Evolutionary conservation across 345 rosid genomes (phyloP), one percentile per base, ranked within the genome.

Genomic region (Populus tremula): DNA sequence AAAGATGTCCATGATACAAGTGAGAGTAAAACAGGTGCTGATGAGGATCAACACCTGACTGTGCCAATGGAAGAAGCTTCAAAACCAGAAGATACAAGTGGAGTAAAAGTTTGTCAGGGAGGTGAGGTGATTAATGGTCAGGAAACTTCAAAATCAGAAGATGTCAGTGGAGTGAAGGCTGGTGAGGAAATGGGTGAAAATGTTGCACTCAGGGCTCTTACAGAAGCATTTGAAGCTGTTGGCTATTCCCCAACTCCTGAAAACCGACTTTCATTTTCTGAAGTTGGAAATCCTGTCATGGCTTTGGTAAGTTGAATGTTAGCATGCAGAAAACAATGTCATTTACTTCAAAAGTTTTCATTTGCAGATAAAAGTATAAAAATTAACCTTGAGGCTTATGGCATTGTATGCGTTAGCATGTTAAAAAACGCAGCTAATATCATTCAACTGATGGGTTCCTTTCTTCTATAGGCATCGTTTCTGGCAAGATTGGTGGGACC

Each of bases 261-360:
- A 84, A 76, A 84, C 70, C 81, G 84, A 13, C 80, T 87, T 67
- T 92, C 98, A 84, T 96, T 96, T 90, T 90, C 94, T 76, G 98
- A 92, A 70, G 91, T 88, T 69, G 99, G 99, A 82, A 94, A 92
- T 81, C 99, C 99, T 73, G 97, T 87, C 80, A 94, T 96, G 97
- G 98, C 98, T 73, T 82, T 96, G 97, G 99, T 94, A 87, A 85
- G 98, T 86, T 39, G 20, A 73, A 31, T 49, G 16, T 12, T 59
- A 23, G 33, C 41, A 17, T 41, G 45, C 41, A 4, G 61, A 61
- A 66, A 79, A 43, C 49, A 23, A 6, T 62, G 65, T 61, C 63
- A 67, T 67, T 73, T 56, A 33, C 36, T 33, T 33, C 5, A 33
- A 33, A 4, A 33, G 29, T n/a, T 41, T 41, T 41, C 9, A 41